phyloP scores from a whole-genome alignment of 108 stramenopile genomes.

The Nitzschia sp. region DNA sequence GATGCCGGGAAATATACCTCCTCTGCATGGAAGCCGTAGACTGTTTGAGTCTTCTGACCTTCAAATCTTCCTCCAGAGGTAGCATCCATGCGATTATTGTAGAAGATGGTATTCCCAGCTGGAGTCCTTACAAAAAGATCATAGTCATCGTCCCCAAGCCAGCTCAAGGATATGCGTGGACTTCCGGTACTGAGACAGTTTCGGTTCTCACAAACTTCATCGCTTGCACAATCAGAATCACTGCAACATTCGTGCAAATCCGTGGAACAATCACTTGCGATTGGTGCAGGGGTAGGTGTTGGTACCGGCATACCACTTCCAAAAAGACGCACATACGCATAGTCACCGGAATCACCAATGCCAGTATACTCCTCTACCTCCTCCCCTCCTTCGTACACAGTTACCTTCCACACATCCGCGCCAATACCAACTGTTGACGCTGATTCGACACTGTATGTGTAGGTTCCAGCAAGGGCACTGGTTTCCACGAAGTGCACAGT shows the following conservation, averaged over 20 bases:
- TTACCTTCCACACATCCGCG: slow-evolving; percentile 32
- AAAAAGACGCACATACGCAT: slow-evolving; percentile 8
- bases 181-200: slow-evolving; percentile 27
- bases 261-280: neutral
- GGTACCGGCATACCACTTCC: neutral
- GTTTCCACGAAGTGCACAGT: slow-evolving; percentile 20
- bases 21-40: slow-evolving; percentile 28
- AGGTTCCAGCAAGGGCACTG: slow-evolving; percentile 17
- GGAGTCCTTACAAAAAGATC: slow-evolving; percentile 30
- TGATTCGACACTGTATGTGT: slow-evolving; percentile 15
- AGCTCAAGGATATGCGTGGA: slow-evolving; percentile 30
- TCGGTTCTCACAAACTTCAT: slow-evolving; percentile 17
- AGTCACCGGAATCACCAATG: slow-evolving; percentile 30
- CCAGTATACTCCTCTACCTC: slow-evolving; percentile 19
- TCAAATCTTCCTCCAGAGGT: slow-evolving; percentile 31
- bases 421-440: slow-evolving; percentile 12
- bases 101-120: slow-evolving; percentile 20
- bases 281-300: neutral
- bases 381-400: slow-evolving; percentile 28
- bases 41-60: slow-evolving; percentile 12
- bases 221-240: slow-evolving; percentile 16
- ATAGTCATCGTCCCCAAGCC: slow-evolving; percentile 30
- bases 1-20: slow-evolving; percentile 19
- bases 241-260: slow-evolving; percentile 24
- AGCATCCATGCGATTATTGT: slow-evolving; percentile 14